phyloP scores from a whole-genome alignment of 2,329 filamentous ascomycete genomes.

The Fusarium sp. region DNA sequence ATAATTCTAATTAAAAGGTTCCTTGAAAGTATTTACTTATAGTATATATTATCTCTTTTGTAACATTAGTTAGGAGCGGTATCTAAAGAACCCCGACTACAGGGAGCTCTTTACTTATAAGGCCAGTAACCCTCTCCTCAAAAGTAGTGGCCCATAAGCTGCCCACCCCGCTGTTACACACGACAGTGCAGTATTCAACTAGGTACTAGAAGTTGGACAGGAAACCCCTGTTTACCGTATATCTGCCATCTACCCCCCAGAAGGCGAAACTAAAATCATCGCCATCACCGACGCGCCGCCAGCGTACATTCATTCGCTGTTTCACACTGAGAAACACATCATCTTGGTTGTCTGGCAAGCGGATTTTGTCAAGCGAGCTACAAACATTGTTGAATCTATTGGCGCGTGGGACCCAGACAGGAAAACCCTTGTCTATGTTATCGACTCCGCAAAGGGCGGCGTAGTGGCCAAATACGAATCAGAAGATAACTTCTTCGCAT shows the following conservation, averaged over 20 bases:
- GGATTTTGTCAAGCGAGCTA: slow-evolving; percentile 1
- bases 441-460: slow-evolving; percentile 5
- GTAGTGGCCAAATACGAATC: slow-evolving; percentile 15
- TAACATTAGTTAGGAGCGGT: neutral
- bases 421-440: slow-evolving; percentile 15
- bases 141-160: neutral
- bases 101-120: slow-evolving; percentile 11
- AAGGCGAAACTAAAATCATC: slow-evolving; percentile 6
- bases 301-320: slow-evolving; percentile 15
- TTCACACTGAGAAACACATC: slow-evolving; percentile 12
- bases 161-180: slow-evolving; percentile 7
- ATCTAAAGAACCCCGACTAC: neutral
- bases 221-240: slow-evolving; percentile 12
- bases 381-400: slow-evolving; percentile 8
- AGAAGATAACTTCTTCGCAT: slow-evolving; percentile 15
- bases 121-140: slow-evolving; percentile 8
- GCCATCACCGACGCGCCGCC: slow-evolving; percentile 25
- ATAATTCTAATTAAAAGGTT: too few species aligned
- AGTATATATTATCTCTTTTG: neutral
- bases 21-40: too few species aligned
- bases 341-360: slow-evolving; percentile 26
- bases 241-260: slow-evolving; percentile 10
- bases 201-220: slow-evolving; percentile 9
- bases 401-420: slow-evolving; percentile 8
- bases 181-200: slow-evolving; percentile 18